These are phyloP conservation scores for Macrolepiota albuminosa DNA, from an alignment of 768 basidiomycete genomes.

Conservation along the genomic window DNA sequence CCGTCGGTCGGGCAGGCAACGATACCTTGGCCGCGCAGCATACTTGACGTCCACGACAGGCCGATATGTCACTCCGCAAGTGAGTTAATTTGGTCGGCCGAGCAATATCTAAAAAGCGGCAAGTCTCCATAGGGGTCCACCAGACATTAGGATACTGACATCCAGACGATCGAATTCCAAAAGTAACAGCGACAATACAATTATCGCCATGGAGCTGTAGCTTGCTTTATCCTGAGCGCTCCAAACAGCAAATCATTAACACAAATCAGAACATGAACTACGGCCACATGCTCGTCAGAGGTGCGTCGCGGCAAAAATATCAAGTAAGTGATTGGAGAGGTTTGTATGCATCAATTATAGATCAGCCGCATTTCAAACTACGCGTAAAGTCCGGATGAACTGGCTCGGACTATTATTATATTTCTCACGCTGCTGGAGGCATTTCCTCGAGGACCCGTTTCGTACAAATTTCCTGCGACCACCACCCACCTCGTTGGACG, in stretches of 20 bases:
- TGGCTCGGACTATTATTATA: not conserved
- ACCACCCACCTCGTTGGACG: not conserved
- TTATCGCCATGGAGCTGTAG: not conserved
- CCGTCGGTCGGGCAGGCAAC: not conserved
- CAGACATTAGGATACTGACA: not conserved
- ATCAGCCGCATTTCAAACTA: not conserved
- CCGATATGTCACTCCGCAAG: not conserved
- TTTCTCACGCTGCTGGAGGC: not conserved
- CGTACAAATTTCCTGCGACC: not conserved
- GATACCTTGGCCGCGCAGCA: not conserved
- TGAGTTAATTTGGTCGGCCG: not conserved
- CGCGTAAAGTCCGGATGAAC: not conserved
- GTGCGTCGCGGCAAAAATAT: not conserved
- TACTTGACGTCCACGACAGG: not conserved
- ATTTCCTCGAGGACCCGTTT: not conserved
- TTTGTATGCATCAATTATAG: not conserved
- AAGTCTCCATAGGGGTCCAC: not conserved
- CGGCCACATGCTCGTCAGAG: not conserved
- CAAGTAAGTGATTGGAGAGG: not conserved
- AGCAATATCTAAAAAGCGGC: not conserved
- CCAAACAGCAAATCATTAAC: not conserved
- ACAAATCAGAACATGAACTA: not conserved
- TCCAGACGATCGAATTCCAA: not conserved
- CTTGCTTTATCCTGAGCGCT: not conserved
- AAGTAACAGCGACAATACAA: not conserved